Base-by-base conservation (phyloP, 345 rosid genomes). In the Euphorbia tirucalli region DNA sequence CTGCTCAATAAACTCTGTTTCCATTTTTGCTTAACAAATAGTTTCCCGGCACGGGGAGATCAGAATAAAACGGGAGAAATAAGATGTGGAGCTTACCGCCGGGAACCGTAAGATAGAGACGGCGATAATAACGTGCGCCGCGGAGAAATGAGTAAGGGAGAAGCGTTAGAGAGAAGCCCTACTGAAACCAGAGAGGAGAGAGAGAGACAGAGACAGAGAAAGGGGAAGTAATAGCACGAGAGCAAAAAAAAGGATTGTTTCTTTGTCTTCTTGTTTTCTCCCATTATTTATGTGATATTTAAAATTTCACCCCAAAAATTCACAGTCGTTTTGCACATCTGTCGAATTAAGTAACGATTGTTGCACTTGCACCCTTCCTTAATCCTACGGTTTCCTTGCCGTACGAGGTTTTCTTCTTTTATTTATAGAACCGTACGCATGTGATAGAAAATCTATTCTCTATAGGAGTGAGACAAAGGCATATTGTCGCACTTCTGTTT, bases 121-220 rank as follows among this genome's bases (percentile, higher is more conserved):
- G 54, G 68, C 63, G 30, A 28, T 11, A 41, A 55, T 32, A 58
- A 13, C 61, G 75, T 65, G 66, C 61, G 71, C 75, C 71, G 68
- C 67, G 46, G 61, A 49, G 68, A 11, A 61, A 66, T 7, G 22
- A 37, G 65, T n/a, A 21, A 39, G 41, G 44, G 6, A 56, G 3
- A 7, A 41, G 9, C 18, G 46, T 35, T 11, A 32, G 49, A 48
- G 65, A 56, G 71, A 65, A 70, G 74, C 71, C 78, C 70, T 70
- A 70, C 70, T 65, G 61, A 8, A 41, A 56, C 56, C 31, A 48
- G 22, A 30, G 46, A 63, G 39, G 37, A 56, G 39, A 31, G 37
- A n/a, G 58, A 28, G 30, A 21, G 19, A 31, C 0, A 61, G 11
- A 25, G 37, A 6, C 4, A n/a, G 63, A 28, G 65, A 19, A 18